Evolutionary conservation across 2,329 filamentous ascomycete species (phyloP).

Genomic region (Purpureocillium lavendulum): DNA sequence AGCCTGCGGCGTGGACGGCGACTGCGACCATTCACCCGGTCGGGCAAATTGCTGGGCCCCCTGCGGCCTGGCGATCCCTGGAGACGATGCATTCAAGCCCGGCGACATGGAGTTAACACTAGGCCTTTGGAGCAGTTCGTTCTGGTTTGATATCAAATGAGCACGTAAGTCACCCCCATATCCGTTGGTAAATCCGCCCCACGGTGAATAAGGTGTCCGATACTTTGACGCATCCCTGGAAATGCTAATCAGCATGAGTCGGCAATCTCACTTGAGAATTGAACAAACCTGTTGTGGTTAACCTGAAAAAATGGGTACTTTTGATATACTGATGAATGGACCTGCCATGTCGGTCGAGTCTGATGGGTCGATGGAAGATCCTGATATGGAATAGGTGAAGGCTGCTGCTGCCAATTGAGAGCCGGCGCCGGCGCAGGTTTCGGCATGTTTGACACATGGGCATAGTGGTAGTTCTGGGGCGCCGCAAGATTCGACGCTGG

Average conservation of each 20-base stretch:
- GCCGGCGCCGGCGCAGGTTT: neutral
- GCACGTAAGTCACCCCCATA: conserved; percentile 45
- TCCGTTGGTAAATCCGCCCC: conserved; percentile 52
- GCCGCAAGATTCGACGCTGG: conserved; percentile 2
- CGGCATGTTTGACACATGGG: neutral
- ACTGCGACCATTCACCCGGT: no score
- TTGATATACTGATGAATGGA: conserved; percentile 34
- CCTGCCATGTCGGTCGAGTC: conserved; percentile 22
- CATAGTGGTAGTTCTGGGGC: neutral
- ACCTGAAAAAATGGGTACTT: conserved; percentile 53
- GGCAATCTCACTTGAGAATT: neutral
- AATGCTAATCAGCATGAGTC: conserved; percentile 9
- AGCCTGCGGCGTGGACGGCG: no score
- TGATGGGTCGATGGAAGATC: conserved; percentile 9
- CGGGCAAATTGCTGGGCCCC: no score
- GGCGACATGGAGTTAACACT: conserved; percentile 6
- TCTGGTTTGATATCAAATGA: conserved; percentile 29
- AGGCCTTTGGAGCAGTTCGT: conserved; percentile 18
- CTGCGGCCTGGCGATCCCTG: no score
- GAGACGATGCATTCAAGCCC: no score
- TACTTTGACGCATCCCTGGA: conserved; percentile 47
- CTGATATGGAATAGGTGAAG: conserved; percentile 1
- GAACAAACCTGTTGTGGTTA: conserved; percentile 46
- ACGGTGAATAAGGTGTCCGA: conserved; percentile 48
- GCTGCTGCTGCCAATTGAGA: conserved; percentile 2